These are phyloP conservation scores for Tardiomyces blankii DNA, from an alignment of 1,139 yeast species.

Conservation along the genomic window DNA sequence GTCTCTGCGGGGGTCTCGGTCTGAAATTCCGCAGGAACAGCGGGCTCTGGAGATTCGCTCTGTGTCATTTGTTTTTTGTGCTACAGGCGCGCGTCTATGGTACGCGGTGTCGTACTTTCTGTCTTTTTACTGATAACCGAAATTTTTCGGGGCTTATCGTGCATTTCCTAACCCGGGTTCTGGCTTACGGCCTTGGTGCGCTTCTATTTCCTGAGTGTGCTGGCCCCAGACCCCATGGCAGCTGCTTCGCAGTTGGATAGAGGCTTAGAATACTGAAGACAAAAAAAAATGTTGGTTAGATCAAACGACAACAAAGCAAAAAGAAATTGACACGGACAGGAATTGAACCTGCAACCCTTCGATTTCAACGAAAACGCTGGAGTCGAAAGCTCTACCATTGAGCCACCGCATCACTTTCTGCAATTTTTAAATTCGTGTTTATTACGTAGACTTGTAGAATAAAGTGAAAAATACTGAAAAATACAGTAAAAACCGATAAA, in stretches of 20 bases:
- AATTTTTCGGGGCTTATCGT: background rate
- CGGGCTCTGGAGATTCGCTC: background rate
- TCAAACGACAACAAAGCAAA: conserved; percentile 14
- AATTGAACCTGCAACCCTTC: conserved; percentile 70
- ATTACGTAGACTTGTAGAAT: too few relatives aligned
- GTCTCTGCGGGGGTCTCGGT: background rate
- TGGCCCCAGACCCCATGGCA: too few relatives aligned
- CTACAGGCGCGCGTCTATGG: too few relatives aligned
- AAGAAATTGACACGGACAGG: conserved; percentile 55
- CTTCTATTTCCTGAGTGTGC: background rate
- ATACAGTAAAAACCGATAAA: too few relatives aligned
- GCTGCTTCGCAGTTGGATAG: too few relatives aligned
- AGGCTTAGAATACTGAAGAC: too few relatives aligned
- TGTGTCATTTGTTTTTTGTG: background rate
- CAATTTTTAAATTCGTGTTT: background rate
- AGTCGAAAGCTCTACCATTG: conserved; percentile 91
- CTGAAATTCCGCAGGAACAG: background rate
- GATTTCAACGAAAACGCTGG: conserved; percentile 47
- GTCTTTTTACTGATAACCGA: background rate
- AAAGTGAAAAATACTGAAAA: too few relatives aligned
- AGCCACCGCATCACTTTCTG: conserved; percentile 62
- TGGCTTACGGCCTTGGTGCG: background rate
- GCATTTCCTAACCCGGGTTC: background rate
- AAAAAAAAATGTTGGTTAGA: background rate
- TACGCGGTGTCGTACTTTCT: background rate